phyloP scores from a whole-genome alignment of 306 rosid species.

The Calophaca sinica region DNA sequence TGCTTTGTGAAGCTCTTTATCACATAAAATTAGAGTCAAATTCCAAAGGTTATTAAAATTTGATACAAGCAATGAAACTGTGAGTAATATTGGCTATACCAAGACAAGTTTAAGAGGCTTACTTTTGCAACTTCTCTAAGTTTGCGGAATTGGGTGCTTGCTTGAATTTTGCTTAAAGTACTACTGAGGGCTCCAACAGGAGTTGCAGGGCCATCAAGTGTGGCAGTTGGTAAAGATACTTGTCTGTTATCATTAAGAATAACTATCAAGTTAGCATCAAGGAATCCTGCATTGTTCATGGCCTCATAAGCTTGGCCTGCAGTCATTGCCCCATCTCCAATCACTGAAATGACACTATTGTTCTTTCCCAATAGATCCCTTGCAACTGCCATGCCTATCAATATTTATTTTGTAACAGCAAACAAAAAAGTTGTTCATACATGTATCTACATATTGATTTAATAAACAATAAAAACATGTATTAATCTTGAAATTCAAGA shows the following conservation, averaged over 20 bases:
- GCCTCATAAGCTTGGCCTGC: constrained; percentile 99
- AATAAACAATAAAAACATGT: background rate
- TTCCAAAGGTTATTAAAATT: constrained; percentile 10
- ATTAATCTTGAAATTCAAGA: constrained; percentile 21
- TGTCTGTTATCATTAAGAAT: constrained; percentile 89
- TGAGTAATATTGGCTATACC: background rate
- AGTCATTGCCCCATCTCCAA: constrained; percentile 97
- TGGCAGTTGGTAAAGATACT: constrained; percentile 97
- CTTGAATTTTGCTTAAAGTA: constrained; percentile 79
- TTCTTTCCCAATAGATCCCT: constrained; percentile 85
- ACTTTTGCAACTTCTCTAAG: constrained; percentile 93
- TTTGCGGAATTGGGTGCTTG: constrained; percentile 77
- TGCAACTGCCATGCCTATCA: constrained; percentile 94
- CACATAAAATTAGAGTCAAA: constrained; percentile 42
- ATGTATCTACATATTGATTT: background rate
- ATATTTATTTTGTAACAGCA: background rate
- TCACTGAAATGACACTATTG: constrained; percentile 80
- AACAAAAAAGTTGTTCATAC: constrained; percentile 14
- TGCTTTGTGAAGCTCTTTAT: constrained; percentile 71
- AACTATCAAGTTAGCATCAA: constrained; percentile 84
- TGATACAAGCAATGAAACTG: constrained; percentile 18
- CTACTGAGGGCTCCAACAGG: constrained; percentile 93
- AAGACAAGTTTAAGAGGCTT: constrained; percentile 36
- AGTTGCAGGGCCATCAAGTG: constrained; percentile 91
- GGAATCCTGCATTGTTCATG: constrained; percentile 90